Conservation (phyloP, 2,329 filamentous ascomycete genomes). For the Fusarium succisae region DNA sequence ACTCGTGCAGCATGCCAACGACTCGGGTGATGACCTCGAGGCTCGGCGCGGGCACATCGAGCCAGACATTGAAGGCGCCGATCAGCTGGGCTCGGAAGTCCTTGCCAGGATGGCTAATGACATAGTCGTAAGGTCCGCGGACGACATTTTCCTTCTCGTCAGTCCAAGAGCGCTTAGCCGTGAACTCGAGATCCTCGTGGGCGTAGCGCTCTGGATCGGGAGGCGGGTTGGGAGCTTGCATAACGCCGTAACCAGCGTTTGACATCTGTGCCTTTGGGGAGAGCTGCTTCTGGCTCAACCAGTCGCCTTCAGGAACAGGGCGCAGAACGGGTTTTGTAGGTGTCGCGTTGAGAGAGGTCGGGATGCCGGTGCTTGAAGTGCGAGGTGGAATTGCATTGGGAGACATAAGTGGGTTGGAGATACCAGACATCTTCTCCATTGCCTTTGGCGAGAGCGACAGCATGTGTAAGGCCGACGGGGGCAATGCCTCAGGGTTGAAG, state of each 20-base stretch:
- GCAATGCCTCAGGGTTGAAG: slow-evolving; percentile 25
- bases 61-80: slow-evolving; percentile 81
- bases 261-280: slow-evolving; percentile 16
- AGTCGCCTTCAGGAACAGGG: slow-evolving; percentile 69
- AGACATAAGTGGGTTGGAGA: slow-evolving; percentile 46
- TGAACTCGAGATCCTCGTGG: slow-evolving; percentile 64
- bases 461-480: slow-evolving; percentile 35
- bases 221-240: slow-evolving; percentile 50
- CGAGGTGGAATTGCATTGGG: slow-evolving; percentile 77
- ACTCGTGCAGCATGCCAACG: slow-evolving; percentile 86
- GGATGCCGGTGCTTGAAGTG: slow-evolving; percentile 64
- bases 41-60: slow-evolving; percentile 75
- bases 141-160: slow-evolving; percentile 80
- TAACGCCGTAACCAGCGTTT: slow-evolving; percentile 37
- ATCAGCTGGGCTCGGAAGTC: slow-evolving; percentile 85
- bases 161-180: slow-evolving; percentile 68
- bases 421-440: slow-evolving; percentile 38
- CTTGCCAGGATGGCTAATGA: slow-evolving; percentile 82
- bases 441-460: slow-evolving; percentile 37
- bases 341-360: slow-evolving; percentile 45
- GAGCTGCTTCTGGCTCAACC: slow-evolving; percentile 58
- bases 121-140: slow-evolving; percentile 82
- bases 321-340: slow-evolving; percentile 51
- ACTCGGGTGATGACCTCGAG: slow-evolving; percentile 81
- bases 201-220: slow-evolving; percentile 64